Conservation (phyloP, 2,329 filamentous ascomycete species). For the Talaromyces islandicus region DNA sequence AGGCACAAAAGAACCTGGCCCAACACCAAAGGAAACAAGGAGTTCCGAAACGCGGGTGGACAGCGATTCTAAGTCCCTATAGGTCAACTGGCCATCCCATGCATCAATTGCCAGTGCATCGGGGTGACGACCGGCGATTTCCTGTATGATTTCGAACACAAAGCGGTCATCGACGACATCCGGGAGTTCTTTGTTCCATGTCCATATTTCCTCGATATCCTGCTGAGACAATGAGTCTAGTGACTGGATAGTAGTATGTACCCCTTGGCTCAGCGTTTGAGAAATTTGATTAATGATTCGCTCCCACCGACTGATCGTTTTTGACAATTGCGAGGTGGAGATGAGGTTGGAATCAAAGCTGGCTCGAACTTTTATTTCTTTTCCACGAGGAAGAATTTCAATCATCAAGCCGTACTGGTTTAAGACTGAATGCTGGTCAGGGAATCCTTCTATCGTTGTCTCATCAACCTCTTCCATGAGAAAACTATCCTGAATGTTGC, state of each 20-base stretch:
- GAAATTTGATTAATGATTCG: not conserved
- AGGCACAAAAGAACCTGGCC: slow-evolving; percentile 15
- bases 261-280: not conserved
- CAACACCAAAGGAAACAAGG: slow-evolving; percentile 17
- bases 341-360: not conserved
- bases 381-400: not conserved
- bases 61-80: not conserved
- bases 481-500: not conserved
- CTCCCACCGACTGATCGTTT: not conserved
- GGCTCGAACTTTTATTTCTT: not conserved
- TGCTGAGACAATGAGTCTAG: not conserved
- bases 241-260: not conserved
- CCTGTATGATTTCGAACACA: not conserved
- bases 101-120: slow-evolving; percentile 1
- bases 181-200: slow-evolving; percentile 2
- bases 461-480: not conserved
- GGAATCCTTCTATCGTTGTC: not conserved
- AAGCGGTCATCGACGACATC: not conserved
- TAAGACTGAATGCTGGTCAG: not conserved
- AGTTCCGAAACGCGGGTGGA: not conserved
- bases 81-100: slow-evolving; percentile 5
- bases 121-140: not conserved
- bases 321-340: not conserved
- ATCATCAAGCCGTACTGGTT: slow-evolving; percentile 3
- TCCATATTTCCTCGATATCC: slow-evolving; percentile 3